phyloP scores from a whole-genome alignment of 1,284 basidiomycete species.

The Hymenochaete sp. region DNA sequence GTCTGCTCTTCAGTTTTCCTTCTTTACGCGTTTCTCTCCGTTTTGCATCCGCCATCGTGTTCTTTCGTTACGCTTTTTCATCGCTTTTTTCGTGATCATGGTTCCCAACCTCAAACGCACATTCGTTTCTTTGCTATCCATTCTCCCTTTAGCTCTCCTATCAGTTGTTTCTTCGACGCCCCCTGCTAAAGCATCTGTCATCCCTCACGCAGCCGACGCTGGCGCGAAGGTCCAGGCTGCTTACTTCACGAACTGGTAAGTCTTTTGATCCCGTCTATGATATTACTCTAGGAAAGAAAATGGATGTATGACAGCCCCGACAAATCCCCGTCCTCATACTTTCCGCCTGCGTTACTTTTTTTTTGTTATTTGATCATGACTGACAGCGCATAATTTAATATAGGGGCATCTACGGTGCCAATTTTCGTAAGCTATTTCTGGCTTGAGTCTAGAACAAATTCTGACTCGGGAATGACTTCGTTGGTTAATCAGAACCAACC shows the following conservation, averaged over 20 bases:
- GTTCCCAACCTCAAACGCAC: too few relatives aligned
- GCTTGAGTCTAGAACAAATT: background rate
- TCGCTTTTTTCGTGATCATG: too few relatives aligned
- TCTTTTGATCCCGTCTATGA: conserved; percentile 12
- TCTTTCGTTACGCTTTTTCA: background rate
- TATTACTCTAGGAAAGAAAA: too few relatives aligned
- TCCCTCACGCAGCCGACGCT: conserved; percentile 23
- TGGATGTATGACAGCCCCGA: too few relatives aligned
- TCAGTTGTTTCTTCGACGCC: too few relatives aligned
- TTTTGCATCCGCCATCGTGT: too few relatives aligned
- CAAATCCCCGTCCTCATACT: background rate
- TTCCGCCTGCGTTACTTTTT: conserved; percentile 1
- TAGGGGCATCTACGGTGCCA: conserved; percentile 76
- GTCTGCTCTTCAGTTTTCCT: background rate
- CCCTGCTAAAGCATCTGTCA: too few relatives aligned
- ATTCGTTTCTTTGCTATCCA: too few relatives aligned
- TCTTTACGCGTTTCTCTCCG: background rate
- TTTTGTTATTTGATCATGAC: conserved; percentile 24
- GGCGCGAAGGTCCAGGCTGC: conserved; percentile 42
- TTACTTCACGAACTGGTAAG: conserved; percentile 60
- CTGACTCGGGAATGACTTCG: background rate
- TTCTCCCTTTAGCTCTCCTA: too few relatives aligned
- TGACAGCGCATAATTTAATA: too few relatives aligned
- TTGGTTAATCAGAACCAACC: conserved; percentile 42
- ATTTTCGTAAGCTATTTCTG: conserved; percentile 48